Percentiles rank a stretch among this genome's conserved stretches.
These are phyloP conservation scores for Fistulinella prunicolor DNA, from an alignment of 768 basidiomycete genomes.

Conservation along the genomic window DNA sequence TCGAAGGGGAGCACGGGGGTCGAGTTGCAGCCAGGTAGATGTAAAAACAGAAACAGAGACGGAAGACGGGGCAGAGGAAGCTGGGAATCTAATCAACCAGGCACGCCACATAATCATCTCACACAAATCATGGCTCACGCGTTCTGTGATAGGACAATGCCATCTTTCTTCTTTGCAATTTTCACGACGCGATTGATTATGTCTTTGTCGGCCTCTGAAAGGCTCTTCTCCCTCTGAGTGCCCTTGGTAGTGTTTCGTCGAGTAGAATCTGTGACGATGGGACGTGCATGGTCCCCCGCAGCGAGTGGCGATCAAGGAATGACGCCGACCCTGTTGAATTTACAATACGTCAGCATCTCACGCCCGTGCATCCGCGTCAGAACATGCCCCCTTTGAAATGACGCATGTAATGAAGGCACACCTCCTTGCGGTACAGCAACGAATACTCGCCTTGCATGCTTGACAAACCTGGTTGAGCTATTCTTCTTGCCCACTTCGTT, in stretches of 20 bases:
- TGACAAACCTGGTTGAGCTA: constrained; percentile 52
- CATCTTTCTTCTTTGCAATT: constrained; percentile 37
- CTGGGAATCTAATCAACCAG: constrained; percentile 3
- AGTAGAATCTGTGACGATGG: constrained; percentile 26
- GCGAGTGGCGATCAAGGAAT: constrained; percentile 50
- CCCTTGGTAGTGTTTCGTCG: constrained; percentile 20
- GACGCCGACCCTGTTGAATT: constrained; percentile 46
- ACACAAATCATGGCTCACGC: neutral
- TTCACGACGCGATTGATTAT: constrained; percentile 42
- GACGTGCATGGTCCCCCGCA: constrained; percentile 38
- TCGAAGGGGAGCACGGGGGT: neutral
- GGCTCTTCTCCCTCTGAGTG: constrained; percentile 20
- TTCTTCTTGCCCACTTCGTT: constrained; percentile 43
- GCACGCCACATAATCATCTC: neutral
- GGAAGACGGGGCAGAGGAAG: too few relatives aligned
- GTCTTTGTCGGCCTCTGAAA: constrained; percentile 27
- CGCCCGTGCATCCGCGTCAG: constrained; percentile 34
- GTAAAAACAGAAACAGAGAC: too few relatives aligned
- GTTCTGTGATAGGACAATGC: constrained; percentile 31
- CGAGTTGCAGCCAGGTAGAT: too few relatives aligned
- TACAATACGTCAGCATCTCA: constrained; percentile 45
- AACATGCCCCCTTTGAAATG: too few relatives aligned
- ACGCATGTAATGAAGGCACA: constrained; percentile 6
- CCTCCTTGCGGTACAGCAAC: constrained; percentile 54
- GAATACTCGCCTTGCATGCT: constrained; percentile 56